A percentile compares a stretch with the other conserved stretches of the same genome.
Conservation (phyloP, 768 basidiomycete genomes). For the Leccinum disarticulatum region DNA sequence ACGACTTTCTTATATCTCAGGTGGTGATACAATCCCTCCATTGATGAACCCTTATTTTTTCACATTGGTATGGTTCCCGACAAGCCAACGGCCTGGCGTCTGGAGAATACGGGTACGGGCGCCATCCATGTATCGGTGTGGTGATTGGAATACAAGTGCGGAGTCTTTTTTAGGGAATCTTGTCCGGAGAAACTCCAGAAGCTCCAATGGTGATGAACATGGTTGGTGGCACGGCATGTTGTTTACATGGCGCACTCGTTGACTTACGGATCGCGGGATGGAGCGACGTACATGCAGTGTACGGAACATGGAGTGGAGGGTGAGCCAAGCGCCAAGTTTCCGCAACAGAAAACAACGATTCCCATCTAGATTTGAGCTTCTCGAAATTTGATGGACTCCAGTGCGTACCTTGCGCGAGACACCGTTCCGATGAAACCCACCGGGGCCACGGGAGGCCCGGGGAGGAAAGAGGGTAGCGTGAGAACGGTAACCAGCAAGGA, state of each 20-base stretch:
- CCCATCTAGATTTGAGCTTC: not conserved
- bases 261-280: not conserved
- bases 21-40: conserved; percentile 2
- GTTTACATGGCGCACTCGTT: not conserved
- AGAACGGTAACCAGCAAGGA: not conserved
- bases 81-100: conserved; percentile 15
- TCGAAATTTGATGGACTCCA: not conserved
- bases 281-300: not conserved
- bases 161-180: not conserved
- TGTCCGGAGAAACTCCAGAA: not conserved
- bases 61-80: conserved; percentile 19
- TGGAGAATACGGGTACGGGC: conserved; percentile 1
- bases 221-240: not conserved
- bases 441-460: not conserved
- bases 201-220: conserved; percentile 4
- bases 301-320: not conserved
- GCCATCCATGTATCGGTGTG: not conserved
- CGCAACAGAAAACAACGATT: conserved; percentile 5
- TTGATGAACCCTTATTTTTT: not conserved
- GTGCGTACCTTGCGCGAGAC: not conserved
- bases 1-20: conserved; percentile 13
- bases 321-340: conserved; percentile 2
- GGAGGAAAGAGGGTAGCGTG: not conserved
- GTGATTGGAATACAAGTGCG: not conserved
- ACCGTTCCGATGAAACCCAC: not conserved